Evolutionary conservation across 345 rosid species (phyloP).

Genomic region (Citrus glauca): DNA sequence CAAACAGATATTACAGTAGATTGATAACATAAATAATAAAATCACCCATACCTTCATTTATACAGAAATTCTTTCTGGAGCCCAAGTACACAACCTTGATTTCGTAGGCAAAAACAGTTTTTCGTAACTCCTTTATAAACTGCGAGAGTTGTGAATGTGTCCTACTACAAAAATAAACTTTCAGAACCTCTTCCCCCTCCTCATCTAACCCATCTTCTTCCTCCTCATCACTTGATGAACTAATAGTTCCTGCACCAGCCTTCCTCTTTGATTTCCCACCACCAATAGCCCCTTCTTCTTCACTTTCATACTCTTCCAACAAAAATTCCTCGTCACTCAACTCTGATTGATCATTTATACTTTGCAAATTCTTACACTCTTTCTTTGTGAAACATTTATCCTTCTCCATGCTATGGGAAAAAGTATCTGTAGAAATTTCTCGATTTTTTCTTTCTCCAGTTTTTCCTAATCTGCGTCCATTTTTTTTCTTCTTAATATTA

Average conservation of each 20-base stretch:
- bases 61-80: slow-evolving; percentile 82
- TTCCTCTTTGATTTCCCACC: slow-evolving; percentile 50
- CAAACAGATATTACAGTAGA: slow-evolving; percentile 3
- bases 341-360: slow-evolving; percentile 31
- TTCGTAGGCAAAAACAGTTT: slow-evolving; percentile 53
- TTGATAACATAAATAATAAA: neutral
- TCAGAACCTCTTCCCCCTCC: slow-evolving; percentile 38
- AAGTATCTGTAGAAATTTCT: slow-evolving; percentile 15
- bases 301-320: slow-evolving; percentile 83
- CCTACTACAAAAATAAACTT: slow-evolving; percentile 85
- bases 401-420: slow-evolving; percentile 19
- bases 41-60: slow-evolving; percentile 61
- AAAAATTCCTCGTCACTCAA: slow-evolving; percentile 55
- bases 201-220: slow-evolving; percentile 30
- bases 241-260: slow-evolving; percentile 29
- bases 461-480: slow-evolving; percentile 22
- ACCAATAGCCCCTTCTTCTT: slow-evolving; percentile 47
- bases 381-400: slow-evolving; percentile 17
- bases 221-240: slow-evolving; percentile 65
- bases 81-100: slow-evolving; percentile 69
- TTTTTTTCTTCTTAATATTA: slow-evolving; percentile 27
- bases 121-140: slow-evolving; percentile 74
- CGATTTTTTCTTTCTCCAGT: slow-evolving; percentile 23
- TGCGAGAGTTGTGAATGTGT: slow-evolving; percentile 96
- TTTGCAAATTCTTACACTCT: slow-evolving; percentile 17